Base-by-base conservation (phyloP, 140 eudicot species). In the Stevia rebaudiana region DNA sequence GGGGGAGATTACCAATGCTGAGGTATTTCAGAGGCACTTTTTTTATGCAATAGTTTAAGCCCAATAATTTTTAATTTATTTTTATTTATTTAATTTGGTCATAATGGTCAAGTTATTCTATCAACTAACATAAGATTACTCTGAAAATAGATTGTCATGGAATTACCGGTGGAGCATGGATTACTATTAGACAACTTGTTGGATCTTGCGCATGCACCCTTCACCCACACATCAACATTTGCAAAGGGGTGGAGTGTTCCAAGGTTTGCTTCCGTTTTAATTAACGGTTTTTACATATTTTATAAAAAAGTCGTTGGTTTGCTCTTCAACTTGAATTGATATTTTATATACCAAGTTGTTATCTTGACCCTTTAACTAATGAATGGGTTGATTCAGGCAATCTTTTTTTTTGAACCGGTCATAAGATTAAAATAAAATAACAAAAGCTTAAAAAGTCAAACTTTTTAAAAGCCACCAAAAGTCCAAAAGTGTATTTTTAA, bases 131-230 rank as follows among this genome's bases (percentile, higher is more conserved):
- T 50, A 19, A 1, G 31, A 40, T 78, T 24, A 36, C 13, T 28
- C 36, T 49, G 57, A 48, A 48, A 44, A 23, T 78, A 92, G 99
- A 82, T 88, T 54, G 90, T 94, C 5, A 88, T 94, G 94, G 99
- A 94, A 65, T 94, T 94, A 65, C 99, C 99, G 0, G 94, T 94
- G 56, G 99, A 94, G 76, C 99, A 94, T 69, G 99, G 97, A 63
- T 82, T 94, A 40, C 97, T 94, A 24, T 51, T 94, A 64, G 99
- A 94, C 79, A 94, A 94, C 75, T 86, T 94, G 60, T 70, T 94
- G 81, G 97, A 94, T 79, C 99, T 94, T 66, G 97, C 97, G 11
- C 99, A 94, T 81, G 99, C 99, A 48, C 99, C 97, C 40, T 94
- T 94, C 60, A 88, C 95, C 31, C 99, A 92, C 74, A 88, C 99